Evolutionary conservation across 2,329 filamentous ascomycete genomes (phyloP), one percentile per base, ranked within the genome.

Genomic region (Aspergillus luchuensis): DNA sequence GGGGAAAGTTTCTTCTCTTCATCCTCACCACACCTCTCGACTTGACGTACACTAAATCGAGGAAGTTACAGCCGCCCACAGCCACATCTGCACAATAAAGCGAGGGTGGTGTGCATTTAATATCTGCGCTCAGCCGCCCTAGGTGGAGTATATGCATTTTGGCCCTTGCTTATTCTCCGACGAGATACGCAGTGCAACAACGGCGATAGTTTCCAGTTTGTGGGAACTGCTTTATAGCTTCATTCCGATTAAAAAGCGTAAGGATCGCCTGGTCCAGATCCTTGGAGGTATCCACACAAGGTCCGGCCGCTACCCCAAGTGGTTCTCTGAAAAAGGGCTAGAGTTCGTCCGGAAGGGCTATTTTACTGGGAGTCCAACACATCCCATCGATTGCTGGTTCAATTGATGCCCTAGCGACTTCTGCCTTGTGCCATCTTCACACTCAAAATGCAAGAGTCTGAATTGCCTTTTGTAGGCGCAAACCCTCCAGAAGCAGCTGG

Each of bases 401-500:
- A 30, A n/a, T 28, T 17, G 47, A 33, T 11, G 15, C 47, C 11
- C 23, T 11, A 15, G 47, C 25, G 15, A 13, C 30, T 10, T 11
- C 6, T 50, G 4, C 5, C 15, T 50, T 50, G 41, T 23, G 5
- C 30, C 25, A 19, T 25, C 4, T 36, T 36, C 33, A 36, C 11
- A 36, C 2, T n/a, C n/a, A 17, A 56, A 4, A 56, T 56, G 39
- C 53, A 56, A 45, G 19, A 36, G 17, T 10, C 30, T 2, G 25
- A 45, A 21, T 28, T 33, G 19, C 25, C 17, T 7, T 43, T 33
- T 30, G 53, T 17, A 21, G 53, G 43, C 23, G 58, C 11, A 78
- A n/a, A 13, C 69, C 65, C 36, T 74, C 48, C 0, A 74, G 28
- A 55, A 23, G 8, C 17, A 4, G 45, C 39, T 17, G 19, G 21